phyloP scores from a whole-genome alignment of 768 basidiomycete species.

The Tricholomella constricta region DNA sequence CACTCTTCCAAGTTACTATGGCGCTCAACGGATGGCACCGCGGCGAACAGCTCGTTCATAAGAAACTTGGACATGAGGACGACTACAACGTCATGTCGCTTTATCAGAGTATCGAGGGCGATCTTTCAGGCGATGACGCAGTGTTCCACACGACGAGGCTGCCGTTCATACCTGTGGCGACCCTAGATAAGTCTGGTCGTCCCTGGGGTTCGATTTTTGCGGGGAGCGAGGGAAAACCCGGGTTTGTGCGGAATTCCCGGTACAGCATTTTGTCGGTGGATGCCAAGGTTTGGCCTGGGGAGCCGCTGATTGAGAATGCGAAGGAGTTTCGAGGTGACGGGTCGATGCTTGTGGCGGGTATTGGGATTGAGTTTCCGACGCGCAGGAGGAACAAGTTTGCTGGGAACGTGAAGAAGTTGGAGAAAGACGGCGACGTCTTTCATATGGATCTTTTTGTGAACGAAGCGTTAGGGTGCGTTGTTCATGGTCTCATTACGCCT shows the following conservation, averaged over 20 bases:
- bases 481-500: neutral
- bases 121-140: slow-evolving; percentile 52
- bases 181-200: slow-evolving; percentile 48
- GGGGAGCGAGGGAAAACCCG: slow-evolving; percentile 42
- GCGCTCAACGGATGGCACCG: slow-evolving; percentile 48
- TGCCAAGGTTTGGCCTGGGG: slow-evolving; percentile 52
- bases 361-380: slow-evolving; percentile 60
- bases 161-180: slow-evolving; percentile 59
- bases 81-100: slow-evolving; percentile 32
- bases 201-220: slow-evolving; percentile 65
- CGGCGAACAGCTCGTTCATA: slow-evolving; percentile 54
- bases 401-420: slow-evolving; percentile 41
- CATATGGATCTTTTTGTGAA: slow-evolving; percentile 48
- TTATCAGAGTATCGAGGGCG: slow-evolving; percentile 44
- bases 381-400: slow-evolving; percentile 66
- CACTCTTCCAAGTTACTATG: slow-evolving; percentile 11
- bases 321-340: slow-evolving; percentile 8
- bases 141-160: slow-evolving; percentile 49
- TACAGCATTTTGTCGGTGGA: slow-evolving; percentile 41
- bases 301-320: slow-evolving; percentile 49
- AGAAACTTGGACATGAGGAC: slow-evolving; percentile 43
- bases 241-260: slow-evolving; percentile 42
- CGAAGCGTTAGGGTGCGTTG: slow-evolving; percentile 57
- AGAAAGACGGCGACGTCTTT: slow-evolving; percentile 28
- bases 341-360: slow-evolving; percentile 48